A percentile compares a stretch with the other conserved stretches of the same genome.
These are phyloP conservation scores for Turnera subulata DNA, from an alignment of 345 rosid species.

Conservation along the genomic window DNA sequence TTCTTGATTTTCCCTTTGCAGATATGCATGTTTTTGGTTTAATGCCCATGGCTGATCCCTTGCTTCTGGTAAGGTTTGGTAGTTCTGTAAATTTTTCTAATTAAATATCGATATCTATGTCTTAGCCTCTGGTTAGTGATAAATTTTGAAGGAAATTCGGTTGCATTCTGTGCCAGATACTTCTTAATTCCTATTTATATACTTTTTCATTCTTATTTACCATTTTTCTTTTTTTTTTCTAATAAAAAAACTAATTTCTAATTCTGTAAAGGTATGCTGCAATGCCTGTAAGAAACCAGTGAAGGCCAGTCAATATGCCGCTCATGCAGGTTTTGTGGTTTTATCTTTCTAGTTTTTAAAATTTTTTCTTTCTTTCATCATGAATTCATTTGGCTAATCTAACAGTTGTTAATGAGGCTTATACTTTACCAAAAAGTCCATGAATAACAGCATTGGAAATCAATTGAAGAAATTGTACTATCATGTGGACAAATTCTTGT, in stretches of 20 bases:
- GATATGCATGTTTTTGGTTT: conserved; percentile 66
- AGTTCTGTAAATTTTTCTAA: background rate
- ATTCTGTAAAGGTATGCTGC: conserved; percentile 52
- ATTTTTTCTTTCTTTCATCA: background rate
- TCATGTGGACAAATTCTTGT: background rate
- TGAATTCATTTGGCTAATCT: background rate
- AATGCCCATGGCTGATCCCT: conserved; percentile 57
- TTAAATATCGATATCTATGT: background rate
- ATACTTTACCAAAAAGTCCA: background rate
- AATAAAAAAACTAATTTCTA: conserved; percentile 10
- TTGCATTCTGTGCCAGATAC: background rate
- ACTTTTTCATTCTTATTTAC: conserved; percentile 1
- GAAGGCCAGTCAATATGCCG: conserved; percentile 55
- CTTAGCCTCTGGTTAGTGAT: background rate
- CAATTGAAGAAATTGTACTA: background rate
- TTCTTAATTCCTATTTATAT: background rate
- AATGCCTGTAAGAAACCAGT: conserved; percentile 72
- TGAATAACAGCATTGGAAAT: background rate
- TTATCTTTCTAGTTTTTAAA: conserved; percentile 11
- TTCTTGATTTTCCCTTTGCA: conserved; percentile 23
- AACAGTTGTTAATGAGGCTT: background rate
- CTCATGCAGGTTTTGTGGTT: conserved; percentile 55
- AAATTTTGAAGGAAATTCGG: background rate
- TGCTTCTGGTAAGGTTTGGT: conserved; percentile 48
- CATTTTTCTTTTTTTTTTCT: background rate